A percentile compares a stretch with the other conserved stretches of the same genome.
phyloP scores from a whole-genome alignment of 2,329 filamentous ascomycete genomes.

The Ceratocystis colombiana region DNA sequence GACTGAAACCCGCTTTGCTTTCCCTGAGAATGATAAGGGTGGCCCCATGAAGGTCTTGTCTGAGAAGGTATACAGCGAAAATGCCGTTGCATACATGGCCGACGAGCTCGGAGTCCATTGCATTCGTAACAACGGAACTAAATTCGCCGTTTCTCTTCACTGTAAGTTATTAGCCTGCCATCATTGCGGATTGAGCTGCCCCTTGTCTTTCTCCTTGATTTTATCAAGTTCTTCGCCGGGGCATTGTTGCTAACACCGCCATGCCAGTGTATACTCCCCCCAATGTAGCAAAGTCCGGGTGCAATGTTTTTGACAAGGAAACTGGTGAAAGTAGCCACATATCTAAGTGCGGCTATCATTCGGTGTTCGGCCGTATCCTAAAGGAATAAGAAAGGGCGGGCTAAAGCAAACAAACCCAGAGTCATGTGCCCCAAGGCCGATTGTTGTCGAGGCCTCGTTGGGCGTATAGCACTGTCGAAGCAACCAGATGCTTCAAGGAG shows the following conservation, averaged over 20 bases:
- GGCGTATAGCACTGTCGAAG: neutral
- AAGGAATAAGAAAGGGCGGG: slow-evolving; percentile 31
- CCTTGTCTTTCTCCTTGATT: neutral
- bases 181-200: too few species aligned
- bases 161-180: slow-evolving; percentile 37
- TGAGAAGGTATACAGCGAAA: slow-evolving; percentile 56
- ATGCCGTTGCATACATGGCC: slow-evolving; percentile 81
- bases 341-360: slow-evolving; percentile 61
- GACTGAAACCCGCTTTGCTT: slow-evolving; percentile 71
- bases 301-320: slow-evolving; percentile 66
- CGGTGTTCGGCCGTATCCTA: slow-evolving; percentile 46
- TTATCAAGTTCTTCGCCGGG: neutral
- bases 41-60: slow-evolving; percentile 54
- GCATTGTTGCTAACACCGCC: slow-evolving; percentile 23
- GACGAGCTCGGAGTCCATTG: slow-evolving; percentile 80
- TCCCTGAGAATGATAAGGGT: slow-evolving; percentile 47
- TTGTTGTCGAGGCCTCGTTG: neutral
- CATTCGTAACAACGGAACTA: slow-evolving; percentile 63
- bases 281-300: slow-evolving; percentile 74
- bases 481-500: neutral
- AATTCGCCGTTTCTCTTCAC: slow-evolving; percentile 77
- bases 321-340: slow-evolving; percentile 67
- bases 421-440: neutral
- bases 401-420: neutral
- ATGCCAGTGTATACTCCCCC: slow-evolving; percentile 68